phyloP scores from a whole-genome alignment of 2,329 filamentous ascomycete species.

The Neurospora sp. region DNA sequence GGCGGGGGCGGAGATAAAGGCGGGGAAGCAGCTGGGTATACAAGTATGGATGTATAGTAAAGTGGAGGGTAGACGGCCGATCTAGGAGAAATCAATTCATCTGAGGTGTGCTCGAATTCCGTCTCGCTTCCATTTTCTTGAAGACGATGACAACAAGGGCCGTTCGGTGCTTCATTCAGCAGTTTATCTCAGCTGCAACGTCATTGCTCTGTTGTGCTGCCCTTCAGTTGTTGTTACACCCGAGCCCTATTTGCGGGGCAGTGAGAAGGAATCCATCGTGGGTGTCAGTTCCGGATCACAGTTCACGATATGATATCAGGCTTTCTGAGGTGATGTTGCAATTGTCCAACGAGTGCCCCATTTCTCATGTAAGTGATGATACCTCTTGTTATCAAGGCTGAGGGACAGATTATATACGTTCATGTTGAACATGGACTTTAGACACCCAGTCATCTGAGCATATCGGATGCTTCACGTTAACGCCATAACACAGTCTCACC shows the following conservation, averaged over 20 bases:
- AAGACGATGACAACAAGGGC: background rate
- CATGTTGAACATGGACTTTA: background rate
- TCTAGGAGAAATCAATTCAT: background rate
- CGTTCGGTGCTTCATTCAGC: background rate
- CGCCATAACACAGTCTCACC: background rate
- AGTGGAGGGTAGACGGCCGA: background rate
- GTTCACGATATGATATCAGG: background rate
- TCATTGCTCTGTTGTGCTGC: background rate
- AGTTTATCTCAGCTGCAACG: background rate
- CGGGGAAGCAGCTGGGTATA: background rate
- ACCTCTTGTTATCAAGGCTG: background rate
- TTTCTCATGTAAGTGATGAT: background rate
- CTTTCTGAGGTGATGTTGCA: background rate
- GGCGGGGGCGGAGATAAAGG: background rate
- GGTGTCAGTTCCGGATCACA: background rate
- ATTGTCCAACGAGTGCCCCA: background rate
- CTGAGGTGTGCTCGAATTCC: background rate
- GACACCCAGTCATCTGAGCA: background rate
- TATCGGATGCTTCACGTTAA: background rate
- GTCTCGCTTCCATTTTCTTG: background rate
- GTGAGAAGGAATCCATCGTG: background rate
- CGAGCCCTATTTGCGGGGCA: background rate
- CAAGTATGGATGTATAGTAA: background rate
- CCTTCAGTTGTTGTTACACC: background rate
- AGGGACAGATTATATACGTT: background rate